Percentiles rank a stretch among this genome's conserved stretches.
phyloP scores from a whole-genome alignment of 768 basidiomycete genomes.

The Leccinellum albellum region DNA sequence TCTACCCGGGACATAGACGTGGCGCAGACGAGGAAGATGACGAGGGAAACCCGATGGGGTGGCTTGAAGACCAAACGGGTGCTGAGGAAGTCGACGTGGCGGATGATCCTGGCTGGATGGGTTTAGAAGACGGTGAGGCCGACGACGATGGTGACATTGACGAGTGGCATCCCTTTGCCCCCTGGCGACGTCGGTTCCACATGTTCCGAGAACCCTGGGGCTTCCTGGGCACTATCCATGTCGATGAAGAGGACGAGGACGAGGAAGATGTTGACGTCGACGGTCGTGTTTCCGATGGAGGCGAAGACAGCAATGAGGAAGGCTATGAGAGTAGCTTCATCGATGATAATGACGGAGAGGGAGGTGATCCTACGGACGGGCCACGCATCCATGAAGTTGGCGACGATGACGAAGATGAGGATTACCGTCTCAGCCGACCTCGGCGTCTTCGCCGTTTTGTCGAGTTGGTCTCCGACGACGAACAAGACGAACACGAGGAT shows the following conservation, averaged over 20 bases:
- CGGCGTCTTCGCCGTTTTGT: background rate
- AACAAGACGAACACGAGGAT: conserved; percentile 1
- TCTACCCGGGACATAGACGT: conserved; percentile 51
- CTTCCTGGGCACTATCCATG: conserved; percentile 14
- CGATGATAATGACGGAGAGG: conserved; percentile 40
- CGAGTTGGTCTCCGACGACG: conserved; percentile 15
- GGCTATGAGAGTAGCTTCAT: conserved; percentile 56
- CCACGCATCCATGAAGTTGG: conserved; percentile 26
- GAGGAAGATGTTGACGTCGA: conserved; percentile 17
- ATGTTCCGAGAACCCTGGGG: conserved; percentile 18
- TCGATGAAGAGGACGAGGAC: conserved; percentile 27
- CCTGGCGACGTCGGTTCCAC: conserved; percentile 15
- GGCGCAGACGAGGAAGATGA: conserved; percentile 25
- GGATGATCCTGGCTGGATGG: conserved; percentile 33
- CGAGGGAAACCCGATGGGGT: conserved; percentile 30
- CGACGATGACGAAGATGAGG: conserved; percentile 13
- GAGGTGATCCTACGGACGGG: background rate
- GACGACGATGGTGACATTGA: conserved; percentile 31
- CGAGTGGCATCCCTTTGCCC: conserved; percentile 15
- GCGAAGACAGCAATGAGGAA: conserved; percentile 31
- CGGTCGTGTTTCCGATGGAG: conserved; percentile 8
- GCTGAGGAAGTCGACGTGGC: conserved; percentile 29
- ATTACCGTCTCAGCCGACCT: background rate
- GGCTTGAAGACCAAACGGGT: conserved; percentile 37
- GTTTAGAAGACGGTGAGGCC: conserved; percentile 31